Conservation (phyloP, 768 basidiomycete genomes). For the Termitomyces sp. region DNA sequence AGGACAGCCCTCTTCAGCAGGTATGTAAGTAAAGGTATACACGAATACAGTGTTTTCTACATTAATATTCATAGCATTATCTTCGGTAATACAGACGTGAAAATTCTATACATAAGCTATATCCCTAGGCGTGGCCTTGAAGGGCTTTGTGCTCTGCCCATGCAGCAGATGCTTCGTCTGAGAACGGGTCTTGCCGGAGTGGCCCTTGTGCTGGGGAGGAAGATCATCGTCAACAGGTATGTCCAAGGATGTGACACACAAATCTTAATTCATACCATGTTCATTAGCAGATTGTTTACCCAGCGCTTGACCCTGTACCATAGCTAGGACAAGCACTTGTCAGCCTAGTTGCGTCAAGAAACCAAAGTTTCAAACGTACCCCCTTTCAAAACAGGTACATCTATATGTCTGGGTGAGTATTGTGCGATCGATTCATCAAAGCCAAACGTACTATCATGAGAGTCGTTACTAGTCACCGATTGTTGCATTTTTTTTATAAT, state of each 20-base stretch:
- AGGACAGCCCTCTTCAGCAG: too few species aligned
- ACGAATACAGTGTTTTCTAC: too few species aligned
- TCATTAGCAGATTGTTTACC: background rate
- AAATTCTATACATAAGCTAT: background rate
- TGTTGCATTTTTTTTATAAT: background rate
- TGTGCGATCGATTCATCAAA: background rate
- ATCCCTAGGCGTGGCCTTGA: background rate
- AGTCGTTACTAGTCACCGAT: background rate
- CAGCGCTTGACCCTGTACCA: background rate
- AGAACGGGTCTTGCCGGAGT: background rate
- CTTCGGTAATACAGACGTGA: background rate
- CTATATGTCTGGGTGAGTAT: background rate
- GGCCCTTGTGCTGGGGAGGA: background rate
- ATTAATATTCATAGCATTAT: too few species aligned
- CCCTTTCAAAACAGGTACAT: background rate
- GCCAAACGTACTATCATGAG: background rate
- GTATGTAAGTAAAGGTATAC: too few species aligned
- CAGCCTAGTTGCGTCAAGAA: background rate
- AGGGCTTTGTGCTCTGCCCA: background rate
- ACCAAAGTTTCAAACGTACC: background rate
- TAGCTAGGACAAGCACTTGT: background rate
- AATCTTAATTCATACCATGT: background rate
- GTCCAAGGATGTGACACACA: background rate
- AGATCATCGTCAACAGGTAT: background rate
- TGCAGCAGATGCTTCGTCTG: background rate